Base-by-base conservation (phyloP, 108 stramenopile genomes). In the Nannochloropsis gaditana region DNA sequence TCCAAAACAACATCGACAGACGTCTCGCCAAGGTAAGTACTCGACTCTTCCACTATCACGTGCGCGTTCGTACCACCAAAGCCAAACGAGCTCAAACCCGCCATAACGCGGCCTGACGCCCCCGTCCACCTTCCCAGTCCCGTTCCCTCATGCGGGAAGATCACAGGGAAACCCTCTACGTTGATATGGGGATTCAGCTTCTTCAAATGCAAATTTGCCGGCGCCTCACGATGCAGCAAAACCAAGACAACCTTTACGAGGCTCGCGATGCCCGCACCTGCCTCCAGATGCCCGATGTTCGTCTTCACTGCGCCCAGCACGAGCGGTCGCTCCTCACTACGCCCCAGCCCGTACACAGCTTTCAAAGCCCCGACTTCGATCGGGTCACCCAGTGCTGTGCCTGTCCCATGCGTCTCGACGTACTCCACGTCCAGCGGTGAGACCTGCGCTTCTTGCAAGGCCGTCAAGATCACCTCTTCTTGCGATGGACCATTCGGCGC, bases 271-370 rank as follows among this genome's bases (percentile, higher is more conserved):
- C 90, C 90, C 6, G 90, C 90, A 21, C 87, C 90, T 9, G 90
- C 90, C 85, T 91, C 90, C 81, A 91, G 88, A n/a, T 91, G 90
- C 10, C 91, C 91, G 43, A 91, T 91, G 90, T 91, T 91, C 31
- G 43, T 87, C 83, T 91, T 91, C 31, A 91, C 90, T 21, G 91
- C 87, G 21, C 91, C 91, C 42, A 91, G 45, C 43, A 90, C 81
- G 42, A 91, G 88, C 31, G 91, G 90, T 43, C 21, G 84, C 9
- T 44, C 88, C 59, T 73, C 59, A 15, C 42, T 84, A 80, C 87
- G 80, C 11, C 43, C 80, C 44, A 80, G 11, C 5, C 87, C 87
- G 84, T 88, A 88, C 41, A 83, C 80, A n/a, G 88, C 90, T 59
- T 85, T 86, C n/a, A 91, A 83, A 5, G 90, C 90, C 8, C 88